Conservation (phyloP, 495 filamentous ascomycete genomes). For the Hypoxylon cercidicola region DNA sequence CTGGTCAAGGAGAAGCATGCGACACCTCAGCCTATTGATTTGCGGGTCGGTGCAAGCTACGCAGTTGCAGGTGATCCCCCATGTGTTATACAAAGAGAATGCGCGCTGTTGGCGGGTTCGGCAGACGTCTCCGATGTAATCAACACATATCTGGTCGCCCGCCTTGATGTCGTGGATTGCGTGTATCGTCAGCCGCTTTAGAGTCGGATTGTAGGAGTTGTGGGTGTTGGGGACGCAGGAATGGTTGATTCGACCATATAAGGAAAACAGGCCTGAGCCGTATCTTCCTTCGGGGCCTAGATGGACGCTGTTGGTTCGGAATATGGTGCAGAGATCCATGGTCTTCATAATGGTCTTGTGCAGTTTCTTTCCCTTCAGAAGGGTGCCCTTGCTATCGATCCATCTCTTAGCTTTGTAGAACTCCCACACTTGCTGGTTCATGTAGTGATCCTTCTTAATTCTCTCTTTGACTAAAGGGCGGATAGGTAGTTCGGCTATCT, state of each 20-base stretch:
- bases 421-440: constrained; percentile 9
- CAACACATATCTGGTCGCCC: constrained; percentile 56
- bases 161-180: constrained; percentile 51
- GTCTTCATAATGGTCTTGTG: constrained; percentile 13
- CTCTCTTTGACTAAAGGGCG: background rate
- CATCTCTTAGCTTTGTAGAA: constrained; percentile 23
- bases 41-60: constrained; percentile 19
- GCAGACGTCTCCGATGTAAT: constrained; percentile 47
- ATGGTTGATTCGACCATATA: constrained; percentile 52
- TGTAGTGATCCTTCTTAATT: background rate
- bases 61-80: constrained; percentile 28
- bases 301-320: constrained; percentile 20
- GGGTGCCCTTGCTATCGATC: constrained; percentile 11
- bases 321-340: constrained; percentile 15
- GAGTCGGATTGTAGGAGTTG: constrained; percentile 52
- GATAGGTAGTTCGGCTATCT: constrained; percentile 11
- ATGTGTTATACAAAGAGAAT: constrained; percentile 10
- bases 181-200: constrained; percentile 50
- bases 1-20: constrained; percentile 28
- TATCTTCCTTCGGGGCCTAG: constrained; percentile 33
- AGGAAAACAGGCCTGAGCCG: constrained; percentile 28
- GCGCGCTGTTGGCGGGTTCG: constrained; percentile 28
- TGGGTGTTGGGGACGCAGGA: constrained; percentile 56
- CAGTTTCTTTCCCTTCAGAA: constrained; percentile 15
- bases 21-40: constrained; percentile 18